Percentiles rank a stretch among this genome's conserved stretches.
These are phyloP conservation scores for Teratosphaeria zuluensis DNA, from an alignment of 2,329 filamentous ascomycete species.

Conservation along the genomic window DNA sequence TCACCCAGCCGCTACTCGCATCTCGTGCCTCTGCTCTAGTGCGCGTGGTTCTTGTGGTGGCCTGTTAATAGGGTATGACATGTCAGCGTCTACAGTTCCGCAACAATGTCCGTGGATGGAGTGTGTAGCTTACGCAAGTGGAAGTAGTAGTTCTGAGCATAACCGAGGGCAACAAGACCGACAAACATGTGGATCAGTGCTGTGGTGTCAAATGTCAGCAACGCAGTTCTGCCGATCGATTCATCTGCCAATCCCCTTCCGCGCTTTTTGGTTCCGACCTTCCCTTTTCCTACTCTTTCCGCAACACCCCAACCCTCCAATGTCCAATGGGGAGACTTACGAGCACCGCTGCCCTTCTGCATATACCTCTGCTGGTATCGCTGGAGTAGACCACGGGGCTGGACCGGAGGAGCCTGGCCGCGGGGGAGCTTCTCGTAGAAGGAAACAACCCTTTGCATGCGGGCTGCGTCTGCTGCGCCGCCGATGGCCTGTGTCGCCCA, in stretches of 20 bases:
- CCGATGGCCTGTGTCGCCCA: slow-evolving; percentile 67
- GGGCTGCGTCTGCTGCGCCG: slow-evolving; percentile 85
- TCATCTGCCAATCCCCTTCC: neutral
- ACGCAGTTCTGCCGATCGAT: neutral
- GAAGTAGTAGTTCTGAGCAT: slow-evolving; percentile 99
- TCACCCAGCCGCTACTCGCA: neutral
- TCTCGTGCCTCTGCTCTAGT: slow-evolving; percentile 47
- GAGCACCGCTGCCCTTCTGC: slow-evolving; percentile 45
- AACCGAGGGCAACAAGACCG: slow-evolving; percentile 70
- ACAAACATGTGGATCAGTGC: slow-evolving; percentile 82
- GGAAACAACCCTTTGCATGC: slow-evolving; percentile 95
- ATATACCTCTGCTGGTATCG: slow-evolving; percentile 85
- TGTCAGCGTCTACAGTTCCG: neutral
- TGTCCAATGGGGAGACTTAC: neutral
- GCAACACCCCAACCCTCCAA: neutral
- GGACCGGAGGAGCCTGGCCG: slow-evolving; percentile 72
- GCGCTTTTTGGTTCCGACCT: neutral
- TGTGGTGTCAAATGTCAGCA: slow-evolving; percentile 29
- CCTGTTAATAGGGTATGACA: slow-evolving; percentile 44
- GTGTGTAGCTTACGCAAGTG: slow-evolving; percentile 71
- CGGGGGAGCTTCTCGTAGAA: slow-evolving; percentile 99
- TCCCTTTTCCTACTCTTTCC: neutral
- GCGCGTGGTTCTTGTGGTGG: slow-evolving; percentile 99
- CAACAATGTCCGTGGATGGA: slow-evolving; percentile 28
- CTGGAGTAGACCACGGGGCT: slow-evolving; percentile 73